Evolutionary conservation across 2,329 filamentous ascomycete species (phyloP), one percentile per base, ranked within the genome.

Genomic region (Stemphylium vesicarium): DNA sequence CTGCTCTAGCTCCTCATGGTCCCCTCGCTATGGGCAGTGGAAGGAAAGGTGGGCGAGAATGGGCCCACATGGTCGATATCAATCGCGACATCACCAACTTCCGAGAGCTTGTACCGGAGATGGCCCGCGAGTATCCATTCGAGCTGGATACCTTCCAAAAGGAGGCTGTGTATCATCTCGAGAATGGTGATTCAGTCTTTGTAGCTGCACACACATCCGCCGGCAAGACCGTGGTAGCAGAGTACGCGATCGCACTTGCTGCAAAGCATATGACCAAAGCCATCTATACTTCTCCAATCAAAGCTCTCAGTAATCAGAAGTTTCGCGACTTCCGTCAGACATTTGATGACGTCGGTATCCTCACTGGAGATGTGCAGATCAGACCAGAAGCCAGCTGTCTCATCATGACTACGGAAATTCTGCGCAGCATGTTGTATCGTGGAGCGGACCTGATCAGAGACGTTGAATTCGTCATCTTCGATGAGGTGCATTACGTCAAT

Each of bases 221-320:
- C 18, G 95, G 95, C 52, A 99, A 99, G 80, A 99, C 95, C 1
- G 95, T 98, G 0, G 95, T 99, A 12, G 95, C 95, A 24, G 95
- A 99, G 74, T 99, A 99, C 76, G 95, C 94, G 43, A 98, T 99
- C 74, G 92, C 95, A 6, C 81, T 99, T 54, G 95, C 95, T 26
- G 89, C 92, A n/a, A 96, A 94, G 72, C 95, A 99, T 74, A 98
- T 98, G 94, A 99, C 95, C 8, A 99, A 99, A 75, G 94, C 95
- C 18, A 99, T 99, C 61, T 99, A 99, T 75, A 99, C 95, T 0
- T 98, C 95, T 0, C 95, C 95, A 0, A 99, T 99, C 80, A 99
- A 99, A 75, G 95, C 95, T 2, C 80, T 99, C 53, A 98, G 95
- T 77, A 99, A 99, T 72, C 95, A 99, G 72, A 99, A 99, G 75